Base-by-base conservation (phyloP, 768 basidiomycete genomes). In the Daedaleopsis sinensis region DNA sequence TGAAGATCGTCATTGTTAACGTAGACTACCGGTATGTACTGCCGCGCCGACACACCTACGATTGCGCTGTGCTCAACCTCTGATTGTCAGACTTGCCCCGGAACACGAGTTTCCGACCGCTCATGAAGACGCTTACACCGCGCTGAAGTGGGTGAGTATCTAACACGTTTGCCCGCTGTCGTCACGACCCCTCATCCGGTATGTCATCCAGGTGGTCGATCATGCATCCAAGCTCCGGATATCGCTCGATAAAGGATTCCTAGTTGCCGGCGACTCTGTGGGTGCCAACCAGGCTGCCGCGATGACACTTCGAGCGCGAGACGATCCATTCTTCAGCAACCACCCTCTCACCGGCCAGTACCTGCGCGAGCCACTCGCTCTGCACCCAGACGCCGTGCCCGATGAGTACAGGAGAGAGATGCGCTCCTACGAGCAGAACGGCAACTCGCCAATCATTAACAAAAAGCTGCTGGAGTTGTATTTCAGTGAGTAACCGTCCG, bases 111-210 rank as follows among this genome's bases (percentile, higher is more conserved):
- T 68, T 54, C 71, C 71, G 2, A 65, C 55, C 5, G 53, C 55
- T 5, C 16, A 64, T 21, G 57, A 72, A 46, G 69, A 72, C 52
- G 56, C 55, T 37, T 70, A 63, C 54, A 64, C 64, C 16, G 65
- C 62, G 0, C 23, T 72, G 24, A 68, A 71, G 67, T 71, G 70
- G 70, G 71, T 71, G 27, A 18, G 66, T 24, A 18, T 23, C 27
- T 32, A 1, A 4, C n/a, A n/a, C n/a, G n/a, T n/a, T n/a, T n/a
- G n/a, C n/a, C n/a, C n/a, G n/a, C n/a, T n/a, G n/a, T n/a, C n/a
- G n/a, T n/a, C 27, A 32, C 27, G 27, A 7, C 5, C 27, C 15
- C 15, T 19, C 10, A 23, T 18, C 27, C 27, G 3, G 27, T 3
- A 35, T 18, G 12, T 32, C 7, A 32, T n/a, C n/a, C n/a, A n/a